Evolutionary conservation across 345 rosid genomes (phyloP).

Genomic region (Nephelium lappaceum): DNA sequence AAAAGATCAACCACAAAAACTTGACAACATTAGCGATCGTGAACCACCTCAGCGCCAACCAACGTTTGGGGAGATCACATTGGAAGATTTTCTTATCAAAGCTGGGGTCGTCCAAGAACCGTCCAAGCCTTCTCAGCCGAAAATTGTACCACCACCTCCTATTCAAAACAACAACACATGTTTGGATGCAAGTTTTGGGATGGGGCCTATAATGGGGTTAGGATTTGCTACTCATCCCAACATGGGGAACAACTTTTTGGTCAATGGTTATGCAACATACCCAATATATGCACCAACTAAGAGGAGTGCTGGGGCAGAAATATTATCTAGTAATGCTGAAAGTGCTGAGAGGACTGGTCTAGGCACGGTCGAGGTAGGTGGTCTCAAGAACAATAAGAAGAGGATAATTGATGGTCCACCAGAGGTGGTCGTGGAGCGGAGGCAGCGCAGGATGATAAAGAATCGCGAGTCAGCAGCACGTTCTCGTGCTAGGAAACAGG

Average conservation of each 20-base stretch:
- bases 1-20: constrained; percentile 43
- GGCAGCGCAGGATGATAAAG: constrained; percentile 90
- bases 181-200: constrained; percentile 34
- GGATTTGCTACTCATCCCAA: constrained; percentile 30
- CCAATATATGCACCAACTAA: constrained; percentile 34
- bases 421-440: constrained; percentile 72
- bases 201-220: constrained; percentile 41
- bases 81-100: constrained; percentile 83
- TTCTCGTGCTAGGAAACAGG: constrained; percentile 96
- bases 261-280: constrained; percentile 37
- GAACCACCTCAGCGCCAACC: constrained; percentile 50
- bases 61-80: constrained; percentile 76
- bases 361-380: constrained; percentile 33
- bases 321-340: constrained; percentile 28
- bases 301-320: constrained; percentile 39
- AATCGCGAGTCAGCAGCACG: constrained; percentile 93
- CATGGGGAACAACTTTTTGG: constrained; percentile 19
- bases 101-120: constrained; percentile 80
- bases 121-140: constrained; percentile 16
- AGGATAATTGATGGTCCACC: constrained; percentile 70
- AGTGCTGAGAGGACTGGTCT: constrained; percentile 32
- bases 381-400: constrained; percentile 46
- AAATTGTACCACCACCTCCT: constrained; percentile 8
- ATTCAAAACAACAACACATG: constrained; percentile 20
- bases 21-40: constrained; percentile 16